Conservation (phyloP, 345 rosid genomes). For the Eucalyptus fibrosa region DNA sequence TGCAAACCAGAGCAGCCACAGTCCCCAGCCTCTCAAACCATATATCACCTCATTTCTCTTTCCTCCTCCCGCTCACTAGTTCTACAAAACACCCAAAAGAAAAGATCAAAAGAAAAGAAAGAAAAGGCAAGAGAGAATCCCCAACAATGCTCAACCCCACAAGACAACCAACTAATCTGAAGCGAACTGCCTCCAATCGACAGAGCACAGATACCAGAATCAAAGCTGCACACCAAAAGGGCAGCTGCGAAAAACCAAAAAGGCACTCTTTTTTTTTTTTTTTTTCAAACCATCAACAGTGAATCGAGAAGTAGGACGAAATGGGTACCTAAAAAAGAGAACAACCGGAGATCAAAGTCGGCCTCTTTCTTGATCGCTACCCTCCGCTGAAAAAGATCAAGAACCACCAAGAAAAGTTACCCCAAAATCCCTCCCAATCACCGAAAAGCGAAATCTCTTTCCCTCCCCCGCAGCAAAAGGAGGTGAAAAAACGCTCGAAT, state of each 20-base stretch:
- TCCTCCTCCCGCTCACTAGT: neutral
- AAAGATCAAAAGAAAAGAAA: neutral
- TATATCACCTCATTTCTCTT: neutral
- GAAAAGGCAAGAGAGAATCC: neutral
- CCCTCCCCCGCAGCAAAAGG: neutral
- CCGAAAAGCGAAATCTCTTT: neutral
- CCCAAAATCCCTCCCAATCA: neutral
- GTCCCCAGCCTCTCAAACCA: neutral
- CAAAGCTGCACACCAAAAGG: neutral
- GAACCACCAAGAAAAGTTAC: neutral
- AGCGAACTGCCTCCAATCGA: neutral
- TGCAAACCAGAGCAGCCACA: neutral
- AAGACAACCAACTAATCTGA: neutral
- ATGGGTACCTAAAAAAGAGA: neutral
- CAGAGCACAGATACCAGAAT: neutral
- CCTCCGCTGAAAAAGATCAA: neutral
- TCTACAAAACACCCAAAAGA: neutral
- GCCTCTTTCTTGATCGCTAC: neutral
- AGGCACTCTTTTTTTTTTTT: no score
- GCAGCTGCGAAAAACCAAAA: neutral
- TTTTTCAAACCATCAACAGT: neutral
- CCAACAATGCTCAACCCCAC: neutral
- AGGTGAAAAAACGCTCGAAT: neutral
- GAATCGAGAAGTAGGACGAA: neutral
- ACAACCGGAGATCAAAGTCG: neutral